phyloP scores from a whole-genome alignment of 805 yeast species.

The Candida boleticola region DNA sequence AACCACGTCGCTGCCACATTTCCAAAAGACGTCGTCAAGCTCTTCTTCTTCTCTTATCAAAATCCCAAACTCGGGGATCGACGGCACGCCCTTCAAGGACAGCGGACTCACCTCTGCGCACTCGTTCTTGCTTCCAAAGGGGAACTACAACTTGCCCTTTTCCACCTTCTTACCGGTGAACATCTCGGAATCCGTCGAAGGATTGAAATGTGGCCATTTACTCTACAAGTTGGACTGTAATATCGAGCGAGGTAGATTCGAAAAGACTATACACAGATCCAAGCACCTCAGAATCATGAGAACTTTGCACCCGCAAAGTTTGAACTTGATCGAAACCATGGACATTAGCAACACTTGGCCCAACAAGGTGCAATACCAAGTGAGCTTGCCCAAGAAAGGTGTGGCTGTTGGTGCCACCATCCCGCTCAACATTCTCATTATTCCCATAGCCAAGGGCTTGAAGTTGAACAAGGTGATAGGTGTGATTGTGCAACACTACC shows the following conservation, averaged over 20 bases:
- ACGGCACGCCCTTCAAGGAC: slow-evolving; percentile 45
- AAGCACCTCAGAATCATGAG: slow-evolving; percentile 46
- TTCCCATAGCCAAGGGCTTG: slow-evolving; percentile 49
- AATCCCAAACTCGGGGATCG: slow-evolving; percentile 34
- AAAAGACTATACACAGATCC: slow-evolving; percentile 29
- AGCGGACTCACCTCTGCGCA: slow-evolving; percentile 15
- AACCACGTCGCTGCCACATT: slow-evolving; percentile 30
- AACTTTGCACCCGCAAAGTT: slow-evolving; percentile 39
- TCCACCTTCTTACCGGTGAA: slow-evolving; percentile 43
- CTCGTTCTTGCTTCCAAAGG: slow-evolving; percentile 46
- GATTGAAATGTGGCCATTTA: slow-evolving; percentile 41
- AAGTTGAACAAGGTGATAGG: slow-evolving; percentile 22
- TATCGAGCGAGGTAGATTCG: slow-evolving; percentile 44
- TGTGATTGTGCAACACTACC: slow-evolving; percentile 30
- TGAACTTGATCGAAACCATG: slow-evolving; percentile 40
- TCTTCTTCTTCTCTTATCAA: slow-evolving; percentile 15
- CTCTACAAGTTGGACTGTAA: slow-evolving; percentile 42
- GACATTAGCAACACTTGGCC: slow-evolving; percentile 54
- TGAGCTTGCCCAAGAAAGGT: slow-evolving; percentile 40
- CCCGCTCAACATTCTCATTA: slow-evolving; percentile 41
- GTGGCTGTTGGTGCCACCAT: slow-evolving; percentile 46
- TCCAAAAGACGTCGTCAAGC: slow-evolving; percentile 5
- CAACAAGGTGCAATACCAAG: slow-evolving; percentile 49
- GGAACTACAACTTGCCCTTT: slow-evolving; percentile 54
- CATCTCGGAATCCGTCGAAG: slow-evolving; percentile 51